phyloP scores from a whole-genome alignment of 2,329 filamentous ascomycete species.

The Fusarium albosuccineum region DNA sequence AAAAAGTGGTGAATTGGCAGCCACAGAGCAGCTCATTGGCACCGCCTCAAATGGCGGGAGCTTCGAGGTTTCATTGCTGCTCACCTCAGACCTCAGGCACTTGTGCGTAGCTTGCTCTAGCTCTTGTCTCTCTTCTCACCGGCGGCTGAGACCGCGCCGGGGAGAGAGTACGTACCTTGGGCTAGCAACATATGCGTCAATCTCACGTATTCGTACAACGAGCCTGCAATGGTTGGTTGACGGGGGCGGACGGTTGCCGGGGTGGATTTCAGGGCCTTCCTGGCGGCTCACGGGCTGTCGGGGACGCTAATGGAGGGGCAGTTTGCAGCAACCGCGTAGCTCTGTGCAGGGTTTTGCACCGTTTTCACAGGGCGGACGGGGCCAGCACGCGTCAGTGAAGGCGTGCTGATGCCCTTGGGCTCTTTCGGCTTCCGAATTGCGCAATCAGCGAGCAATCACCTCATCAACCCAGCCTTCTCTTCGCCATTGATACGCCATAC shows the following conservation, averaged over 20 bases:
- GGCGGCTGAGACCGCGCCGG: too few species aligned
- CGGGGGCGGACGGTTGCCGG: constrained; percentile 43
- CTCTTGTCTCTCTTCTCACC: constrained; percentile 7
- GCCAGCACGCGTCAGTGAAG: constrained; percentile 32
- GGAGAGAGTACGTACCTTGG: constrained; percentile 9
- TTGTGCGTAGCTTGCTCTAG: neutral
- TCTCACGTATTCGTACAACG: constrained; percentile 45
- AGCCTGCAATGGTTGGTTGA: constrained; percentile 35
- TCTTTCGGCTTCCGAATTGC: constrained; percentile 47
- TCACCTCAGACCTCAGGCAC: neutral
- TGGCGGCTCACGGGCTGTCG: constrained; percentile 45
- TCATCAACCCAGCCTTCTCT: constrained; percentile 32
- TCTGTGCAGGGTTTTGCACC: constrained; percentile 35
- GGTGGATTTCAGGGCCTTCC: constrained; percentile 37
- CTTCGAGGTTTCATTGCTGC: constrained; percentile 3
- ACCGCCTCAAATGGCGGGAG: constrained; percentile 9
- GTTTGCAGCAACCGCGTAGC: constrained; percentile 37
- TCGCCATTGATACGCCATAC: constrained; percentile 16
- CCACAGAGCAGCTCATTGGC: constrained; percentile 28
- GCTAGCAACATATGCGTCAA: constrained; percentile 26
- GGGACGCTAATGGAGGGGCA: constrained; percentile 45
- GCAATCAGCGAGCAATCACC: constrained; percentile 42
- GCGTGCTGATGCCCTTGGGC: constrained; percentile 22
- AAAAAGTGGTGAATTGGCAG: constrained; percentile 30
- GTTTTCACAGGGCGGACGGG: constrained; percentile 34